These are phyloP conservation scores for Myxozyma kluyveri DNA, from an alignment of 805 yeast species.

Conservation along the genomic window DNA sequence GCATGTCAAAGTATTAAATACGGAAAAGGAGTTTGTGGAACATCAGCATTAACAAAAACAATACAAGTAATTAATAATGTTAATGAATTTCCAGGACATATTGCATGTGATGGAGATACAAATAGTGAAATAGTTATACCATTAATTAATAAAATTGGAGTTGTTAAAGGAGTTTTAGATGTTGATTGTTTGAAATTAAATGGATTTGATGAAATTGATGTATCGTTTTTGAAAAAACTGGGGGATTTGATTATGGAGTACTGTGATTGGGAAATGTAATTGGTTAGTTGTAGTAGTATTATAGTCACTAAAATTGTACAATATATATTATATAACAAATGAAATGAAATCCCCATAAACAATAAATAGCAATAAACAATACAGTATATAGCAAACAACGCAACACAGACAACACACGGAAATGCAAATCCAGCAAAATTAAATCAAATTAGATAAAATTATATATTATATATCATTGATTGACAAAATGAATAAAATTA, in stretches of 20 bases:
- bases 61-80: constrained; percentile 83
- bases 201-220: constrained; percentile 70
- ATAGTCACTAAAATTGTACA: neutral
- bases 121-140: constrained; percentile 93
- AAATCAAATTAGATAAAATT: neutral
- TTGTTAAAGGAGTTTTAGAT: constrained; percentile 74
- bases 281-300: neutral
- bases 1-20: constrained; percentile 82
- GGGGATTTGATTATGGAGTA: constrained; percentile 52
- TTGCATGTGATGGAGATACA: constrained; percentile 96
- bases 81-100: constrained; percentile 79
- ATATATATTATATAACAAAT: neutral
- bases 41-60: constrained; percentile 56
- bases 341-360: neutral
- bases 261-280: constrained; percentile 49
- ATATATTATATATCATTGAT: no score
- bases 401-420: neutral
- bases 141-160: constrained; percentile 46
- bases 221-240: constrained; percentile 55
- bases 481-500: no score
- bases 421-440: neutral
- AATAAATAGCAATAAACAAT: no score
- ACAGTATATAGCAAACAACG: neutral
- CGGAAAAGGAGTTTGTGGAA: constrained; percentile 91
- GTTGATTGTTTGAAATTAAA: constrained; percentile 66